Base-by-base conservation (phyloP, 2,329 filamentous ascomycete genomes). In the Fusarium protoensiforme region DNA sequence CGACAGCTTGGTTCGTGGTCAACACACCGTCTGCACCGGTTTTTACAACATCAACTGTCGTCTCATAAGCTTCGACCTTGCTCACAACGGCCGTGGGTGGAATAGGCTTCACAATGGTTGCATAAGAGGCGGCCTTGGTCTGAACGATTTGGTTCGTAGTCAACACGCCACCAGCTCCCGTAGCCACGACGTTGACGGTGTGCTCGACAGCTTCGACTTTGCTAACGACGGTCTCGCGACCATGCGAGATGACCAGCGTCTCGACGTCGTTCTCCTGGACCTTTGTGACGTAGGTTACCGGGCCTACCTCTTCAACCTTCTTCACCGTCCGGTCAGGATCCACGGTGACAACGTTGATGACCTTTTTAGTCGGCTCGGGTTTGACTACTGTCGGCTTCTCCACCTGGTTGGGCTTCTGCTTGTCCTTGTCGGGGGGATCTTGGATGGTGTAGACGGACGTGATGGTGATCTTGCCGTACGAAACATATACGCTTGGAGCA, bases 401-500 rank as follows among this genome's bases (percentile, higher is more conserved):
- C 5, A 2, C 46, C 46, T 51, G 46, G 18, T 51, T 51, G 27
- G 46, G 46, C 18, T 51, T 51, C 46, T 51, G 46, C 27, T 51
- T 51, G 3, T 13, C 46, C 18, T 29, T 51, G 5, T 51, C 24
- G 16, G 27, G 18, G 5, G 46, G 11, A 31, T 51, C 38, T 2
- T 48, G 65, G 4, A 73, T 64, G 5, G 76, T 78, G 20, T 72
- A 76, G 5, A 72, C 60, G 20, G 73, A 75, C 0, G 75, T 78
- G n/a, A 78, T 72, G 1, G 76, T 78, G 43, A 77, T 74, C 58
- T 67, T 67, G 2, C 76, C 76, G 18, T 77, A 72, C 11, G 67
- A 71, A 36, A 78, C 73, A 29, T 77, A 78, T 7, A 74, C 78
- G 7, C 66, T 78, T 1, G 76, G 64, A 5, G 69, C 69, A 11